These are phyloP conservation scores for Leptographium flavum DNA, from an alignment of 2,329 filamentous ascomycete genomes.

Conservation along the genomic window DNA sequence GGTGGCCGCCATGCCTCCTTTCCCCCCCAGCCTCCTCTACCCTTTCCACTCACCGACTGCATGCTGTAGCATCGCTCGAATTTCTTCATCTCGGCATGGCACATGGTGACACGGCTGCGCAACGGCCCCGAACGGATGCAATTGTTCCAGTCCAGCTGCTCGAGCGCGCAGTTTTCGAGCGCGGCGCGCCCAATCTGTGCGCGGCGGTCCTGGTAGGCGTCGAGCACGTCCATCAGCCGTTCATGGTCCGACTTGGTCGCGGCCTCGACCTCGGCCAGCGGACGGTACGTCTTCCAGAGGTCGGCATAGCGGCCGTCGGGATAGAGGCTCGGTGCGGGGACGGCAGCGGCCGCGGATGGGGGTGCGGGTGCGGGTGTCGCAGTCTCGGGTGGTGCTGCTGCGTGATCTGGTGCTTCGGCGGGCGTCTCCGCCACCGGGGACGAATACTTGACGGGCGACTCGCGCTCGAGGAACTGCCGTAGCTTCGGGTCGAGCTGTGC, in stretches of 20 bases:
- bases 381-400: constrained; percentile 4
- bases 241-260: constrained; percentile 63
- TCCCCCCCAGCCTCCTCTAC: too few relatives aligned
- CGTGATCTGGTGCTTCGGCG: background rate
- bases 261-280: constrained; percentile 54
- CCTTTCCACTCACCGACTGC: constrained; percentile 50
- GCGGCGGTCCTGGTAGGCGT: constrained; percentile 72
- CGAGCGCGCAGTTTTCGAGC: constrained; percentile 82
- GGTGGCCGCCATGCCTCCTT: too few relatives aligned
- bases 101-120: constrained; percentile 62
- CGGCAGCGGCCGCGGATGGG: constrained; percentile 6
- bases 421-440: constrained; percentile 1
- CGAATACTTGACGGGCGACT: constrained; percentile 52
- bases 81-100: constrained; percentile 56
- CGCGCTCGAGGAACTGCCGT: constrained; percentile 70
- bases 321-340: constrained; percentile 38
- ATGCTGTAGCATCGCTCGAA: constrained; percentile 83
- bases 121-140: constrained; percentile 66
- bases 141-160: constrained; percentile 68
- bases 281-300: constrained; percentile 83
- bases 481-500: constrained; percentile 69
- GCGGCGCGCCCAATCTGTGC: constrained; percentile 65
- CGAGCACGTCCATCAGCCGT: constrained; percentile 64
- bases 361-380: background rate
- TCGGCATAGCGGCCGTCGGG: constrained; percentile 58